These are phyloP conservation scores for Wickerhamiella pararugosa DNA, from an alignment of 1,139 yeast species.

Conservation along the genomic window DNA sequence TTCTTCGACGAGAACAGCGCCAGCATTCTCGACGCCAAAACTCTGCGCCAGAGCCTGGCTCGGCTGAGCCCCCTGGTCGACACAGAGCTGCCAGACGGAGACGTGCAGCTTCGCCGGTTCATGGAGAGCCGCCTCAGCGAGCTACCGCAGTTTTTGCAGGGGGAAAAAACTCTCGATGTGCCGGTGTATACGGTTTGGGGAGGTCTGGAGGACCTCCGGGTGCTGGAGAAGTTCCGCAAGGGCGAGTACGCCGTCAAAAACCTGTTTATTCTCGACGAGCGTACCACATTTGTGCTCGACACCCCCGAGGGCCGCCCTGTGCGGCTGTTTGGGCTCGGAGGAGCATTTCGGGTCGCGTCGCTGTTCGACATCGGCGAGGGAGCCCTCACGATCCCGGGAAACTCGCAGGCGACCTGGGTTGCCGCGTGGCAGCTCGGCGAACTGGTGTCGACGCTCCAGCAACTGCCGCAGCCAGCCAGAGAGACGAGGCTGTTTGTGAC, in stretches of 20 bases:
- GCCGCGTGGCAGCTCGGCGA: conserved; percentile 59
- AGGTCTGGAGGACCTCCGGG: conserved; percentile 57
- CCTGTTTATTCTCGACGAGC: conserved; percentile 47
- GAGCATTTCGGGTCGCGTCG: conserved; percentile 50
- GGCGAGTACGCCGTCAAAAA: conserved; percentile 42
- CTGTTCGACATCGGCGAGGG: conserved; percentile 53
- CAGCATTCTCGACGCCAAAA: conserved; percentile 29
- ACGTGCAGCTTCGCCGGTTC: conserved; percentile 26
- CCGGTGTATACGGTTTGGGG: conserved; percentile 71
- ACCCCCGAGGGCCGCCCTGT: conserved; percentile 33
- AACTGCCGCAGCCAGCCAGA: conserved; percentile 21
- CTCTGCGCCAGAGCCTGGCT: conserved; percentile 41
- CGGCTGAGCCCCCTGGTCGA: conserved; percentile 51
- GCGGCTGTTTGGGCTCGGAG: conserved; percentile 57
- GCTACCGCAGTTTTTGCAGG: conserved; percentile 36
- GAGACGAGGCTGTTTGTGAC: conserved; percentile 49
- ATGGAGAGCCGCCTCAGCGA: conserved; percentile 35
- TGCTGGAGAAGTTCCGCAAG: conserved; percentile 43
- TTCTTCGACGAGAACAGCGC: conserved; percentile 51
- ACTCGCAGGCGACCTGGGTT: conserved; percentile 64
- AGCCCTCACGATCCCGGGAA: conserved; percentile 40
- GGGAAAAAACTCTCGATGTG: conserved; percentile 33
- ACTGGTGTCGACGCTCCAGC: conserved; percentile 34
- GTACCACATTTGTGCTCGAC: conserved; percentile 18
- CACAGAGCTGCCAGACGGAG: conserved; percentile 26